A percentile compares a stretch with the other conserved stretches of the same genome.
These are phyloP conservation scores for Papiliotrema flavescens DNA, from an alignment of 1,284 basidiomycete species.

Conservation along the genomic window DNA sequence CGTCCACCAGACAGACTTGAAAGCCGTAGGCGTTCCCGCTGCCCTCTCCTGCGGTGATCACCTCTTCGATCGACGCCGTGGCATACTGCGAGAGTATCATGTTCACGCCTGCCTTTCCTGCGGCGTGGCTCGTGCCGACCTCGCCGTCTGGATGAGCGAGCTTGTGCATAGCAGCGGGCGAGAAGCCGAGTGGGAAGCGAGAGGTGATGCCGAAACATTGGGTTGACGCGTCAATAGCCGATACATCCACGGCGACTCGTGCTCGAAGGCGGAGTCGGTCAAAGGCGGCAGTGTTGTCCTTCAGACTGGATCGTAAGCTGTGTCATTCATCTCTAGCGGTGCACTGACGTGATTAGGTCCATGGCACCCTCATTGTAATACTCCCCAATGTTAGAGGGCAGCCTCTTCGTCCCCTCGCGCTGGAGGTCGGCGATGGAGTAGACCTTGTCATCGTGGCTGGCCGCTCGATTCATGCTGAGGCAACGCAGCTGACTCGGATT, in stretches of 20 bases:
- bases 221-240: no score
- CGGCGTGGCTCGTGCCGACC: conserved; percentile 26
- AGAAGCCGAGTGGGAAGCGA: conserved; percentile 25
- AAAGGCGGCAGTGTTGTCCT: conserved; percentile 27
- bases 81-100: conserved; percentile 33
- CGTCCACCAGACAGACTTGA: conserved; percentile 29
- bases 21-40: conserved; percentile 20
- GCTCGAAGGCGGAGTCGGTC: conserved; percentile 32
- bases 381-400: conserved; percentile 14
- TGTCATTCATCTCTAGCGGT: background rate
- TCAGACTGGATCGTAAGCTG: conserved; percentile 2
- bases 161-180: conserved; percentile 33
- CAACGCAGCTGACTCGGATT: no score
- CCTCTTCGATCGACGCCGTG: conserved; percentile 24
- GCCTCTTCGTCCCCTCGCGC: conserved; percentile 6
- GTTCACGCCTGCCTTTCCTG: conserved; percentile 18
- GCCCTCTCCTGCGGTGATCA: conserved; percentile 16
- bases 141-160: conserved; percentile 37
- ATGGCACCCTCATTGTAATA: conserved; percentile 28
- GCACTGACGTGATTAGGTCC: conserved; percentile 21
- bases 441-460: background rate
- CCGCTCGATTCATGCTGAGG: no score
- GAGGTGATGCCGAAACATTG: no score
- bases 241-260: conserved; percentile 30
- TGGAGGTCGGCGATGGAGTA: conserved; percentile 21